A percentile compares a stretch with the other conserved stretches of the same genome.
phyloP scores from a whole-genome alignment of 2,329 filamentous ascomycete species.

The Ceratocystis eucalypticola region DNA sequence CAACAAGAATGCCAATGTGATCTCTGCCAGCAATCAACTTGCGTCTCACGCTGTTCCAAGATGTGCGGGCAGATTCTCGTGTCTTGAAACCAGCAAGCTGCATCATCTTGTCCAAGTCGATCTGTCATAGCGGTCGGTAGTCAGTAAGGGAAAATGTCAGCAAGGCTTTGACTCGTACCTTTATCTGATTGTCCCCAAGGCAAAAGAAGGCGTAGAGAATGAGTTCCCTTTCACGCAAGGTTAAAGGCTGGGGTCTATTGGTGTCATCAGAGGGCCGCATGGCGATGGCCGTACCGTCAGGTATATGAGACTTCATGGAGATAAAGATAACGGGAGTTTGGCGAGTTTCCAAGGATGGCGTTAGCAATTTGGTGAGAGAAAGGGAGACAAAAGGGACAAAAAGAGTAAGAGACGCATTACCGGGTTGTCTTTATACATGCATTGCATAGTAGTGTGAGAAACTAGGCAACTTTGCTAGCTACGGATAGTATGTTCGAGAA shows the following conservation, averaged over 20 bases:
- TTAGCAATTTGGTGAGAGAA: too few species aligned
- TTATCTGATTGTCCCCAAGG: background rate
- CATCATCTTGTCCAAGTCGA: background rate
- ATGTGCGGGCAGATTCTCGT: background rate
- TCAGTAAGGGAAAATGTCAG: background rate
- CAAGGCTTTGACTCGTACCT: background rate
- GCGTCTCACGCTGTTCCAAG: background rate
- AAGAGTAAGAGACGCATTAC: too few species aligned
- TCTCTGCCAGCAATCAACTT: slow-evolving; percentile 1
- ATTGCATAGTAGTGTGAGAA: too few species aligned
- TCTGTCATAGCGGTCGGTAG: background rate
- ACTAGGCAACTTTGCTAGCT: too few species aligned
- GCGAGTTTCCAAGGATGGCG: too few species aligned
- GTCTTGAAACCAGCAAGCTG: background rate
- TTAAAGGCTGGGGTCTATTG: background rate
- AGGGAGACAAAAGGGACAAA: too few species aligned
- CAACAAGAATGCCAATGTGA: background rate
- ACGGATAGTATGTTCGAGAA: too few species aligned
- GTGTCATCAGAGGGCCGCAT: background rate
- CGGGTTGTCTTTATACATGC: too few species aligned
- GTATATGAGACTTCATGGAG: background rate
- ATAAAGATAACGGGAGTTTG: background rate
- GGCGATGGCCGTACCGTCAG: background rate
- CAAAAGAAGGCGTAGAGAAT: background rate
- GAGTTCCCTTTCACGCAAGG: background rate